Conservation (phyloP, 768 basidiomycete species). For the Boletus subparvulus region DNA sequence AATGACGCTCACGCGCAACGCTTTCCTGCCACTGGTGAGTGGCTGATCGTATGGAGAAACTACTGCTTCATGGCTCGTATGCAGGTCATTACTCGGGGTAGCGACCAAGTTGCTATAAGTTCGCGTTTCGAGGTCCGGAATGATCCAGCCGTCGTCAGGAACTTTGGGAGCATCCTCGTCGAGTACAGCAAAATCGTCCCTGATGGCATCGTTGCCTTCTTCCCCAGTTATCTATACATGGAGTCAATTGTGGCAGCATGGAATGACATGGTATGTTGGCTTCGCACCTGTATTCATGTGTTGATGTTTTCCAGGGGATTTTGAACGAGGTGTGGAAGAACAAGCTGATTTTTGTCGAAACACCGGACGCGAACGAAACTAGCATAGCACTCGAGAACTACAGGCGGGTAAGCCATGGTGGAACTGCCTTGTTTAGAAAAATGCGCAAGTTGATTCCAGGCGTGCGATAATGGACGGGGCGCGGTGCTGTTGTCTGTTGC, state of each 20-base stretch:
- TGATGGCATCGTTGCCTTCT: conserved; percentile 98
- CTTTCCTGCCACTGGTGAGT: conserved; percentile 89
- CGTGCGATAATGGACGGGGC: conserved; percentile 97
- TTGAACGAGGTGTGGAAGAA: conserved; percentile 99
- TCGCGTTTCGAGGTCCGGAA: conserved; percentile 99
- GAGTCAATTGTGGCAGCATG: conserved; percentile 99
- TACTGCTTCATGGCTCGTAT: not conserved
- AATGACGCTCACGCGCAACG: conserved; percentile 95
- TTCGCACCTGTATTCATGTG: not conserved
- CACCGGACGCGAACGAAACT: conserved; percentile 98
- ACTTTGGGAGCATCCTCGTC: conserved; percentile 96
- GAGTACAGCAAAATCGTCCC: conserved; percentile 98
- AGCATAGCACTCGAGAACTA: conserved; percentile 98
- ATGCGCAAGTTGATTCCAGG: conserved; percentile 45
- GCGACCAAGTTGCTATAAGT: conserved; percentile 97
- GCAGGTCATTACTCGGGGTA: conserved; percentile 95
- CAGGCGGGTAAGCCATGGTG: conserved; percentile 63
- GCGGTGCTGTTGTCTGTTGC: conserved; percentile 96
- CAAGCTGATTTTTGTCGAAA: conserved; percentile 99
- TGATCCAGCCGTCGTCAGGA: conserved; percentile 97
- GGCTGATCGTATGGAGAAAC: not conserved
- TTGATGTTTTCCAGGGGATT: conserved; percentile 67
- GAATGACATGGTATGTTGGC: conserved; percentile 92
- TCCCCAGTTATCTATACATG: conserved; percentile 99
- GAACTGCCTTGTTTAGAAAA: not conserved